phyloP scores from a whole-genome alignment of 768 basidiomycete genomes.

The Xerocomellus chrysenteron region DNA sequence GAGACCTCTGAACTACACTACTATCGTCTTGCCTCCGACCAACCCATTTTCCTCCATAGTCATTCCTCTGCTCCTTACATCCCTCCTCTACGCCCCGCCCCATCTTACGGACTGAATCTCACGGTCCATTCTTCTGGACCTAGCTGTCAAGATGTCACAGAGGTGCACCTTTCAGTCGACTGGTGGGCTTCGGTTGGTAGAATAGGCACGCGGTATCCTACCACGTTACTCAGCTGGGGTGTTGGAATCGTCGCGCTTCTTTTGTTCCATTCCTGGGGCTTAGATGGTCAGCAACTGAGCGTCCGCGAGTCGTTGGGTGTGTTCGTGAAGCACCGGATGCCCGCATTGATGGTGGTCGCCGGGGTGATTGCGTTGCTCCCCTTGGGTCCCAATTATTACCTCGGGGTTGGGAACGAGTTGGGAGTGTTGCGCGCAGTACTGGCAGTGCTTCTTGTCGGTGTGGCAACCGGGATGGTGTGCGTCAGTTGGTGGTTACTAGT shows the following conservation, averaged over 20 bases:
- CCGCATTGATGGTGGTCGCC: conserved; percentile 42
- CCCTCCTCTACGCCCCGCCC: conserved; percentile 16
- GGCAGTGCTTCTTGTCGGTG: conserved; percentile 55
- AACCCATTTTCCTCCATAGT: conserved; percentile 52
- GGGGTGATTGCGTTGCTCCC: conserved; percentile 55
- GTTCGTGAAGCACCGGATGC: conserved; percentile 43
- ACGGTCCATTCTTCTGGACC: conserved; percentile 56
- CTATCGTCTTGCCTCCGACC: conserved; percentile 45
- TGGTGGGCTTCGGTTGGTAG: conserved; percentile 70
- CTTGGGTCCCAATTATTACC: conserved; percentile 49
- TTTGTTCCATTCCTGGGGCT: conserved; percentile 51
- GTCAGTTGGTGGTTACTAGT: conserved; percentile 56
- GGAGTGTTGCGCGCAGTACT: conserved; percentile 37
- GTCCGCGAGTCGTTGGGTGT: conserved; percentile 47
- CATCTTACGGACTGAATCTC: conserved; percentile 46
- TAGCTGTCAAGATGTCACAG: conserved; percentile 42
- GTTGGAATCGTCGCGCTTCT: conserved; percentile 63
- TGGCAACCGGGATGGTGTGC: conserved; percentile 64
- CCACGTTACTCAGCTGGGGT: conserved; percentile 69
- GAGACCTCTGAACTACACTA: conserved; percentile 65
- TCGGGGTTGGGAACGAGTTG: conserved; percentile 62
- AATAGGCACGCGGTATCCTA: conserved; percentile 71
- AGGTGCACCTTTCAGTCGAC: conserved; percentile 60
- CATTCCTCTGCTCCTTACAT: conserved; percentile 70
- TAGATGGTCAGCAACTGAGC: conserved; percentile 38